phyloP scores from a whole-genome alignment of 208 protist genomes.

The Trypanosoma avium region DNA sequence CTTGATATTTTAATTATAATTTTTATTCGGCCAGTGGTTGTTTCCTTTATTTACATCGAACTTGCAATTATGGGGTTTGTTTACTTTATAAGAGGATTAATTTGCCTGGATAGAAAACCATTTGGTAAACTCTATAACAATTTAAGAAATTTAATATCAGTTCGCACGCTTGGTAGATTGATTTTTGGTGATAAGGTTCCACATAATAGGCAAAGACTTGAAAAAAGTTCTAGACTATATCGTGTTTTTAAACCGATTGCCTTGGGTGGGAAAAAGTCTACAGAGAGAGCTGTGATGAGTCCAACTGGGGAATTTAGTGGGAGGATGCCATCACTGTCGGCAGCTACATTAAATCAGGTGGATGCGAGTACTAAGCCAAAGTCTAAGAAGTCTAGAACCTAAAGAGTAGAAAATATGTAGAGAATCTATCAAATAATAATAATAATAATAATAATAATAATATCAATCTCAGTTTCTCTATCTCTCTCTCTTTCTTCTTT shows the following conservation, averaged over 20 bases:
- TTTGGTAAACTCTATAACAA: slow-evolving; percentile 41
- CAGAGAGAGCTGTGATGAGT: slow-evolving; percentile 29
- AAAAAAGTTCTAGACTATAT: slow-evolving; percentile 46
- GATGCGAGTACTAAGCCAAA: neutral
- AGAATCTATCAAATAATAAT: too few species aligned
- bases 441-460: too few species aligned
- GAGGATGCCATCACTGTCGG: neutral
- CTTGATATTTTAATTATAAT: slow-evolving; percentile 54
- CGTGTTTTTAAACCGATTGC: slow-evolving; percentile 55
- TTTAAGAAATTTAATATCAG: slow-evolving; percentile 50
- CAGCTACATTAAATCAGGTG: neutral
- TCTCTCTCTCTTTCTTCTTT: too few species aligned
- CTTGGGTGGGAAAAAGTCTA: slow-evolving; percentile 35
- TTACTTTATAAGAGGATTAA: slow-evolving; percentile 19
- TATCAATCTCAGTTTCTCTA: too few species aligned
- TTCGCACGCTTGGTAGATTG: slow-evolving; percentile 52
- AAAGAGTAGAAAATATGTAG: too few species aligned
- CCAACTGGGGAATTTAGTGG: slow-evolving; percentile 7
- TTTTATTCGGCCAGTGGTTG: slow-evolving; percentile 46
- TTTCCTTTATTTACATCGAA: slow-evolving; percentile 62
- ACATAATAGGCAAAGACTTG: slow-evolving; percentile 46
- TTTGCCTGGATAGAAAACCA: slow-evolving; percentile 24
- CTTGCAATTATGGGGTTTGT: slow-evolving; percentile 44
- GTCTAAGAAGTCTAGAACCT: too few species aligned
- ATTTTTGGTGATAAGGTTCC: slow-evolving; percentile 48